phyloP scores from a whole-genome alignment of 768 basidiomycete genomes.

The Sporobolomyces roseus region DNA sequence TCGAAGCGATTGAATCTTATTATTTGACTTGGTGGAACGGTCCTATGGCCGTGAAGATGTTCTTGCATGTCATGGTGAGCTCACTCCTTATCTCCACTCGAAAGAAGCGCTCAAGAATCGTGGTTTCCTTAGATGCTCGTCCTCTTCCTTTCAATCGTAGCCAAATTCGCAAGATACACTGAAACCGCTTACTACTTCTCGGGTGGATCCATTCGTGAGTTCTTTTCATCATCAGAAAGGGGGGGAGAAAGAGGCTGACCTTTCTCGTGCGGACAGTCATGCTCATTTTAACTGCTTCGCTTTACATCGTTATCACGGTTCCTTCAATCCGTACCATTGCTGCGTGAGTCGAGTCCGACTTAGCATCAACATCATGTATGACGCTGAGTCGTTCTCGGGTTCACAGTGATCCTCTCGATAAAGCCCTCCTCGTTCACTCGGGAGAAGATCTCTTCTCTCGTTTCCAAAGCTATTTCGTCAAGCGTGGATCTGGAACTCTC shows the following conservation, averaged over 20 bases:
- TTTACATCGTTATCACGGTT: constrained; percentile 38
- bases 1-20: constrained; percentile 35
- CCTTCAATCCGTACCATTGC: constrained; percentile 34
- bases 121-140: constrained; percentile 16
- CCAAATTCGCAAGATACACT: constrained; percentile 32
- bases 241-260: not conserved
- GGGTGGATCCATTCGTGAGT: constrained; percentile 33
- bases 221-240: not conserved
- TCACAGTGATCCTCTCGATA: constrained; percentile 35
- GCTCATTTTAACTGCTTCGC: constrained; percentile 27
- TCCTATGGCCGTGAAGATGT: constrained; percentile 38
- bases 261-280: not conserved
- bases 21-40: constrained; percentile 42
- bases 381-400: too few species aligned
- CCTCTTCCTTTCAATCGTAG: constrained; percentile 30
- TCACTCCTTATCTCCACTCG: not conserved
- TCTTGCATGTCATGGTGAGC: constrained; percentile 36
- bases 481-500: constrained; percentile 12
- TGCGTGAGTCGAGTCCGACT: not conserved
- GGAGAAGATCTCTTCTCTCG: constrained; percentile 37
- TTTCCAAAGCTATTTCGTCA: constrained; percentile 21
- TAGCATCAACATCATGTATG: too few species aligned
- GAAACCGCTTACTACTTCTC: constrained; percentile 39
- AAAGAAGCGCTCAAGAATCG: not conserved
- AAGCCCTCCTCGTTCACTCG: constrained; percentile 3